A percentile compares a stretch with the other conserved stretches of the same genome.
Conservation (phyloP, 2,329 filamentous ascomycete genomes). For the Trichoderma pleuroti region DNA sequence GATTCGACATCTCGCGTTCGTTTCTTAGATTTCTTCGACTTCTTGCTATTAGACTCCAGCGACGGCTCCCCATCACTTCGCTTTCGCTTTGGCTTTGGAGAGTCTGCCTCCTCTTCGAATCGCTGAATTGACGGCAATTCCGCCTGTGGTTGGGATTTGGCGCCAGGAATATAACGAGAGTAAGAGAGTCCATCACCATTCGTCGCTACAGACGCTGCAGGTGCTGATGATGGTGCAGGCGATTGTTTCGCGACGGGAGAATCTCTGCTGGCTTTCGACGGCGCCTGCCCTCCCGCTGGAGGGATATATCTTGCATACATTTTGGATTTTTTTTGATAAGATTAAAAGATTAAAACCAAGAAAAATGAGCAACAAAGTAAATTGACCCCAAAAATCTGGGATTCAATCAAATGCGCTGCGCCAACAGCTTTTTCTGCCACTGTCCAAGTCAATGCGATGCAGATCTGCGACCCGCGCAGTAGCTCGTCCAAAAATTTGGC, state of each 20-base stretch:
- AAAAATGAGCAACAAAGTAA: neutral
- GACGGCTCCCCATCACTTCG: constrained; percentile 32
- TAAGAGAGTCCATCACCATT: constrained; percentile 31
- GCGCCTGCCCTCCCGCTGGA: constrained; percentile 27
- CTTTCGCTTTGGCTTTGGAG: constrained; percentile 35
- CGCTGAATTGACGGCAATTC: constrained; percentile 24
- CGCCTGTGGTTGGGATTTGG: constrained; percentile 22
- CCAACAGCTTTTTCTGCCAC: neutral
- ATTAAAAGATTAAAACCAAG: neutral
- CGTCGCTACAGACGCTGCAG: constrained; percentile 7
- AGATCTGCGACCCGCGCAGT: neutral
- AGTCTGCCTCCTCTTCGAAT: constrained; percentile 30
- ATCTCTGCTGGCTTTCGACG: neutral
- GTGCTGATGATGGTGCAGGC: constrained; percentile 7
- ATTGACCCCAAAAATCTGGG: constrained; percentile 20
- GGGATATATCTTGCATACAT: constrained; percentile 47
- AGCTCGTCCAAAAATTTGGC: constrained; percentile 35
- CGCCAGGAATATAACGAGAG: constrained; percentile 41
- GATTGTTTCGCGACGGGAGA: constrained; percentile 4
- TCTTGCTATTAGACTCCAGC: constrained; percentile 33
- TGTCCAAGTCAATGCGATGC: neutral
- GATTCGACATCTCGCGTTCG: constrained; percentile 7
- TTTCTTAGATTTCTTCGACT: constrained; percentile 30
- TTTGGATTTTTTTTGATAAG: neutral
- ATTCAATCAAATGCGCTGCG: neutral